Base-by-base conservation (phyloP, 441 rosid species). In the Flueggea neowawraea region DNA sequence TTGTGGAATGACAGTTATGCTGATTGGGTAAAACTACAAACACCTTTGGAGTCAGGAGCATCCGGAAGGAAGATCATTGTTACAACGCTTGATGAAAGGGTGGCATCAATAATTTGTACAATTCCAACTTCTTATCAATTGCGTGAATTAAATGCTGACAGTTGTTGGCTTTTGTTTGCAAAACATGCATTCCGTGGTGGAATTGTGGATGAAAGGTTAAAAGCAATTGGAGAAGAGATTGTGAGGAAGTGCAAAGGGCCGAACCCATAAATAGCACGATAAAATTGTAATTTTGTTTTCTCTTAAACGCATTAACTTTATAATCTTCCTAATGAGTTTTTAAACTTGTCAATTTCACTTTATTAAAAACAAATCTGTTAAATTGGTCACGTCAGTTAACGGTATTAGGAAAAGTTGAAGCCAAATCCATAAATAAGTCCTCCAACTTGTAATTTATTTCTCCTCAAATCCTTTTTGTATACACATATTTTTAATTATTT, bases 21-120 rank as follows among this genome's bases (percentile, higher is more conserved):
- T 3, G 11, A 53, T 0, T 75, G 76, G 76, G 49, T 12, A 0
- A 0, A 0, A 0, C 12, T 75, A 13, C 33, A 28, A 15, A 1
- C 0, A 5, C 73, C 73, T 4, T 61, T 67, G 44, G 12, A 43
- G 10, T 15, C 11, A 0, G 52, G 50, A 0, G 57, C 52, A 15
- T 16, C 0, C 0, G 74, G 74, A 43, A 75, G 80, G 22, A 75
- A 55, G 60, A 61, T 64, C 6, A 6, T 75, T 1, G 64, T 72
- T 0, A 75, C 74, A 0, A 51, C 69, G 4, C 67, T 77, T 0
- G 50, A 41, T 16, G 32, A 36, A 6, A 2, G 47, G 3, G 71
- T 71, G 0, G 64, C 73, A 5, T 8, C 6, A 4, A 57, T 10
- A 1, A 50, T 64, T 16, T 11, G 56, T 0, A 50, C 67, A 41